Evolutionary conservation across 2,329 filamentous ascomycete species (phyloP), one percentile per base, ranked within the genome.

Genomic region (Exophiala spinifera): DNA sequence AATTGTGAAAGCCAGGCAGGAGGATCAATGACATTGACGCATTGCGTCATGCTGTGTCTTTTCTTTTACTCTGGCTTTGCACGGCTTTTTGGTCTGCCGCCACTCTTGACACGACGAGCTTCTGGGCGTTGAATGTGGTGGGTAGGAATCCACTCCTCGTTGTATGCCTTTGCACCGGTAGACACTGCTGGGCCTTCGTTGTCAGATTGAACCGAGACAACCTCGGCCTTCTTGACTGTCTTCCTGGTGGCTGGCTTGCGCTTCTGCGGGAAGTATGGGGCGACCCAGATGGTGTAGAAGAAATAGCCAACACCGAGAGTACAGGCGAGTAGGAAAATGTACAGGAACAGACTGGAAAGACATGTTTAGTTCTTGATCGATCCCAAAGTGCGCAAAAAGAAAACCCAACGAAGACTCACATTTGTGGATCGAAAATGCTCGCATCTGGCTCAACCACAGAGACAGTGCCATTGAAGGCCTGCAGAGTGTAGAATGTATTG

Each of bases 241-340:
- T 76, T 76, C 72, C 82, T 82, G 64, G 77, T 77, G 20, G 40
- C 11, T 31, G 8, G 37, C 52, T 59, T 62, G 36, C 60, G 57
- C 66, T 76, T 77, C 73, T 84, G 90, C 46, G 94, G 92, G 80
- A 97, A 96, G 70, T 99, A 88, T 13, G 91, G 86, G 67, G 91
- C 89, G 74, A 99, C 88, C 91, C 92, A 97, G 67, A 92, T 95
- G 79, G 87, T 94, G 83, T 99, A 99, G 76, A 96, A 90, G 74
- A 96, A 96, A 84, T 92, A 96, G 70, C 87, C 83, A 50, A 86
- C 90, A 59, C 88, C 91, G 62, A 76, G 84, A 70, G 95, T 95
- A 60, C 80, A 82, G 59, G 81, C 85, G 50, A 86, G 79, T 65
- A 99, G 87, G 79, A 97, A 86, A 70, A 96, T 80, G 79, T 97